Conservation (phyloP, 2,329 filamentous ascomycete species). For the Fusarium devonianum region DNA sequence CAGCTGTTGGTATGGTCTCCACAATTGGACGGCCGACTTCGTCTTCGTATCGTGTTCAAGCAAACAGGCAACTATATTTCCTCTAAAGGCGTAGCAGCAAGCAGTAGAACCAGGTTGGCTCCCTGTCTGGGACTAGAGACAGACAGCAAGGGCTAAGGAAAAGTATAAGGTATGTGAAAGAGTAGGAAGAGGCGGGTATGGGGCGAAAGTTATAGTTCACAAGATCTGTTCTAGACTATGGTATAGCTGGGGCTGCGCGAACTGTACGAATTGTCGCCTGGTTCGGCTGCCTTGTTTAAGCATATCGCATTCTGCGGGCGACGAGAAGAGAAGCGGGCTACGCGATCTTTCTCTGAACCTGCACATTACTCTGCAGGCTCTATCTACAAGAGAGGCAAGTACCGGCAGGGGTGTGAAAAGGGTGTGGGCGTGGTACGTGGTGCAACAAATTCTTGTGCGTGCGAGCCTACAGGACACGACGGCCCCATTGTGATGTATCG, state of each 20-base stretch:
- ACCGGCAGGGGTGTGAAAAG: constrained; percentile 17
- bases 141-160: constrained; percentile 27
- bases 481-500: constrained; percentile 13
- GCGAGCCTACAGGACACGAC: constrained; percentile 27
- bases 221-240: constrained; percentile 13
- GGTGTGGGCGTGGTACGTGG: constrained; percentile 26
- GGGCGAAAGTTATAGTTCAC: constrained; percentile 31
- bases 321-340: constrained; percentile 27
- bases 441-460: constrained; percentile 24
- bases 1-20: constrained; percentile 17
- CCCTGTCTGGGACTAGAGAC: constrained; percentile 29
- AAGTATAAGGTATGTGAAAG: constrained; percentile 25
- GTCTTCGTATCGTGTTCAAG: constrained; percentile 11
- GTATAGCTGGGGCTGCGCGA: constrained; percentile 14
- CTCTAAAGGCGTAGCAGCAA: constrained; percentile 14
- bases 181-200: constrained; percentile 18
- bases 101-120: constrained; percentile 12
- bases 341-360: constrained; percentile 27
- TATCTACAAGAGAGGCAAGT: constrained; percentile 16
- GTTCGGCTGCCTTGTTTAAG: constrained; percentile 28
- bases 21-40: constrained; percentile 19
- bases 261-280: constrained; percentile 4
- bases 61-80: constrained; percentile 15
- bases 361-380: constrained; percentile 34
- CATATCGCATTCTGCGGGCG: constrained; percentile 39